A percentile compares a stretch with the other conserved stretches of the same genome.
Evolutionary conservation across 371 early-diverging fungal genomes (phyloP).

Genomic region (Zancudomyces culisetae): DNA sequence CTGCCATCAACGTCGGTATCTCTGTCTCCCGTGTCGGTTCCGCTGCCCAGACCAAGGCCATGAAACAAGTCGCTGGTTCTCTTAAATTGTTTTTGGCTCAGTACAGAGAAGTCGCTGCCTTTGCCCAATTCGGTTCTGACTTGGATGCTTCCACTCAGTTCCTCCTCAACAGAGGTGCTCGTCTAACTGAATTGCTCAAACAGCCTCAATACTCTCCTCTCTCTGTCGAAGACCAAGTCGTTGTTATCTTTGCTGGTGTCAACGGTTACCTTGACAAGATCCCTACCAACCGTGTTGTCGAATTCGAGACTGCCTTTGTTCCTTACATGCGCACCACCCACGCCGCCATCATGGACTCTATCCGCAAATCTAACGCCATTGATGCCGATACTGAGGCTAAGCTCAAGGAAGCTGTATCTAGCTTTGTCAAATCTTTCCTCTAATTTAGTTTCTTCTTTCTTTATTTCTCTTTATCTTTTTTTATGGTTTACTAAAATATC

Average conservation of each 20-base stretch:
- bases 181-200: constrained; percentile 85
- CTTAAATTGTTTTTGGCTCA: constrained; percentile 94
- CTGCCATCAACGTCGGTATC: constrained; percentile 95
- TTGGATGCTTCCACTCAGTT: constrained; percentile 90
- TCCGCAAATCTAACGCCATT: constrained; percentile 74
- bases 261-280: constrained; percentile 95
- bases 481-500: constrained; percentile 5
- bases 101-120: constrained; percentile 96
- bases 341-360: constrained; percentile 63
- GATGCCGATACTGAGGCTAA: constrained; percentile 69
- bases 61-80: constrained; percentile 96
- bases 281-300: constrained; percentile 68
- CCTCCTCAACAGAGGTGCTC: constrained; percentile 88
- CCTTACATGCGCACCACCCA: constrained; percentile 74
- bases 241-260: constrained; percentile 85
- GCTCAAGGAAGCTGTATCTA: constrained; percentile 56
- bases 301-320: constrained; percentile 78
- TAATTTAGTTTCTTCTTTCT: constrained; percentile 12
- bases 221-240: constrained; percentile 83
- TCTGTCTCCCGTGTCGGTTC: constrained; percentile 96
- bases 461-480: neutral
- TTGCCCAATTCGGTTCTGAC: constrained; percentile 96
- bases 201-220: constrained; percentile 86
- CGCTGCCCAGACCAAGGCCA: constrained; percentile 94
- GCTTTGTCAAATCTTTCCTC: constrained; percentile 73